phyloP scores from a whole-genome alignment of 2,329 filamentous ascomycete genomes.

The Domatiomyces catenatus region DNA sequence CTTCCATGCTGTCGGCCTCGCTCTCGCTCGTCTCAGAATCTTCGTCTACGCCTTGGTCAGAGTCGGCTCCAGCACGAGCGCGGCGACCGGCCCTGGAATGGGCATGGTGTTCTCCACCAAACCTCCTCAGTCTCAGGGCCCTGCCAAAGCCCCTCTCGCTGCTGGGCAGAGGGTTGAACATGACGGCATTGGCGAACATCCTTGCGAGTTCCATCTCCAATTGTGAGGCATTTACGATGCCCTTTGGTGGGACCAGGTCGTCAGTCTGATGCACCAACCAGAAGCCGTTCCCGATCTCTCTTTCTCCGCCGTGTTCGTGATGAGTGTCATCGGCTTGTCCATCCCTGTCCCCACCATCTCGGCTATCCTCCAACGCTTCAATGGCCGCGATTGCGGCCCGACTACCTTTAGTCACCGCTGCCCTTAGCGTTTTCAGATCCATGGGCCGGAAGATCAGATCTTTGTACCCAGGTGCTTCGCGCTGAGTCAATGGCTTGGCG shows the following conservation, averaged over 20 bases:
- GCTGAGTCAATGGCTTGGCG: slow-evolving; percentile 56
- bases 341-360: slow-evolving; percentile 23
- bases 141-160: slow-evolving; percentile 50
- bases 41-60: slow-evolving; percentile 27
- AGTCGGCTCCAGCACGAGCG: slow-evolving; percentile 15
- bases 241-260: slow-evolving; percentile 69
- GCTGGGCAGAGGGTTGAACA: slow-evolving; percentile 77
- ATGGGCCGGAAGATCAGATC: slow-evolving; percentile 59
- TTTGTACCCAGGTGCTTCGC: slow-evolving; percentile 60
- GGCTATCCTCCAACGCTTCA: slow-evolving; percentile 30
- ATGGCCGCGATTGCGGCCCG: slow-evolving; percentile 29
- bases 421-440: slow-evolving; percentile 62
- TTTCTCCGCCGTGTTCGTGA: slow-evolving; percentile 14
- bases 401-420: slow-evolving; percentile 44
- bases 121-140: slow-evolving; percentile 32
- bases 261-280: slow-evolving; percentile 42
- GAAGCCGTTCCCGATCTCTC: slow-evolving; percentile 26
- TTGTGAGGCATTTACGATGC: slow-evolving; percentile 84
- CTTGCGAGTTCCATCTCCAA: slow-evolving; percentile 85
- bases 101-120: slow-evolving; percentile 20
- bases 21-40: slow-evolving; percentile 21
- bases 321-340: slow-evolving; percentile 12
- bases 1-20: slow-evolving; percentile 58
- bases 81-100: slow-evolving; percentile 22
- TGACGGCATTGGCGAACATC: slow-evolving; percentile 96